Evolutionary conservation across 2,329 filamentous ascomycete species (phyloP).

Genomic region (Neopestalotiopsis sp.): DNA sequence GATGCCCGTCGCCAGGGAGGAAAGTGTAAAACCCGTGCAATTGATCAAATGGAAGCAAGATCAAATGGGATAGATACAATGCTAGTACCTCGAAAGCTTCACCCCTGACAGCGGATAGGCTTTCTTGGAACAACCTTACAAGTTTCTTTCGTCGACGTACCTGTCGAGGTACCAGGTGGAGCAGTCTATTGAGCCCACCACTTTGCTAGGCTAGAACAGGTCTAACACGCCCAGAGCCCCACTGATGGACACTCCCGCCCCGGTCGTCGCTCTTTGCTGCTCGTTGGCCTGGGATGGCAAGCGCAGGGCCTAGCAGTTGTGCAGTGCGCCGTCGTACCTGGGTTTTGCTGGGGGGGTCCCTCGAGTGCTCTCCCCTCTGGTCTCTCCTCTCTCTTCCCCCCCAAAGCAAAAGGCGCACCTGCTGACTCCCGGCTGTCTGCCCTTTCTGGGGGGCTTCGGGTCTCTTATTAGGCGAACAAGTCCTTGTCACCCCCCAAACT

Average conservation of each 20-base stretch:
- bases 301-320: not conserved
- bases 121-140: no score
- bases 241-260: slow-evolving; percentile 1
- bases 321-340: not conserved
- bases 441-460: slow-evolving; percentile 7
- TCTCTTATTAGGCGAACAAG: slow-evolving; percentile 24
- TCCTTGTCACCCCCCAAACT: slow-evolving; percentile 19
- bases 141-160: not conserved
- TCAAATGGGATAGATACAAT: not conserved
- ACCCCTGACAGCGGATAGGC: no score
- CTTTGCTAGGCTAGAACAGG: not conserved
- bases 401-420: not conserved
- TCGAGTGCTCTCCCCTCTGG: not conserved
- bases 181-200: not conserved
- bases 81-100: not conserved
- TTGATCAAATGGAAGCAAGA: not conserved
- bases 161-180: not conserved
- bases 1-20: not conserved
- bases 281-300: not conserved
- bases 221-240: not conserved
- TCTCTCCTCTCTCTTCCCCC: not conserved
- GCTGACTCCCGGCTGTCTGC: not conserved
- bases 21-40: not conserved
- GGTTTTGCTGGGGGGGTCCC: not conserved
- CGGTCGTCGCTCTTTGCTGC: not conserved